Conservation (phyloP, 2,329 filamentous ascomycete species). For the Claviceps humidiphila region DNA sequence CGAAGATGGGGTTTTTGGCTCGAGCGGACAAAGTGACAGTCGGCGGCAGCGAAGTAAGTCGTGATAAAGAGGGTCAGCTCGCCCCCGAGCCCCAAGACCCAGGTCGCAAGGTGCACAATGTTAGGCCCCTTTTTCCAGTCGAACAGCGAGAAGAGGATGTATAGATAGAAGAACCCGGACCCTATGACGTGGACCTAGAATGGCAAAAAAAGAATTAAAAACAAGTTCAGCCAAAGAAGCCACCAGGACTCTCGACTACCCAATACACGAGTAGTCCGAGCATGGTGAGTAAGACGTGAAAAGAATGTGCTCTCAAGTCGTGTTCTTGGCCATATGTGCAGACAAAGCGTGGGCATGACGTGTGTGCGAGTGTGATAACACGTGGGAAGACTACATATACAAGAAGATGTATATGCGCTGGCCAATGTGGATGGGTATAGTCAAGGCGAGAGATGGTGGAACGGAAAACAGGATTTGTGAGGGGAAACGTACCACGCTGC, state of each 20-base stretch:
- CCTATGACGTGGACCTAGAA: conserved; percentile 70
- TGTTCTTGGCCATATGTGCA: no score
- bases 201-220: background rate
- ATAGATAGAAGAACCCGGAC: conserved; percentile 74
- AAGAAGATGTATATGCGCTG: no score
- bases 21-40: conserved; percentile 46
- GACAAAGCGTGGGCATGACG: no score
- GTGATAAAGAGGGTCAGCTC: conserved; percentile 61
- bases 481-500: conserved; percentile 49
- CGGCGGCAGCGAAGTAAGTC: conserved; percentile 55
- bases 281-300: no score
- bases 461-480: no score
- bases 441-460: background rate
- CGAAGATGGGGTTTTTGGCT: conserved; percentile 14
- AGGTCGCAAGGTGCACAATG: conserved; percentile 65
- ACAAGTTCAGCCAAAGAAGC: background rate
- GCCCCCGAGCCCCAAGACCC: conserved; percentile 58
- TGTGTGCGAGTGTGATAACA: no score
- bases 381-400: no score
- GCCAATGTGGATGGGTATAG: no score
- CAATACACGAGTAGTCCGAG: no score
- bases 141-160: conserved; percentile 74
- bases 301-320: no score
- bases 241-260: background rate
- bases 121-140: conserved; percentile 75